Conservation (phyloP, 345 rosid genomes). For the Gossypium sturtianum region DNA sequence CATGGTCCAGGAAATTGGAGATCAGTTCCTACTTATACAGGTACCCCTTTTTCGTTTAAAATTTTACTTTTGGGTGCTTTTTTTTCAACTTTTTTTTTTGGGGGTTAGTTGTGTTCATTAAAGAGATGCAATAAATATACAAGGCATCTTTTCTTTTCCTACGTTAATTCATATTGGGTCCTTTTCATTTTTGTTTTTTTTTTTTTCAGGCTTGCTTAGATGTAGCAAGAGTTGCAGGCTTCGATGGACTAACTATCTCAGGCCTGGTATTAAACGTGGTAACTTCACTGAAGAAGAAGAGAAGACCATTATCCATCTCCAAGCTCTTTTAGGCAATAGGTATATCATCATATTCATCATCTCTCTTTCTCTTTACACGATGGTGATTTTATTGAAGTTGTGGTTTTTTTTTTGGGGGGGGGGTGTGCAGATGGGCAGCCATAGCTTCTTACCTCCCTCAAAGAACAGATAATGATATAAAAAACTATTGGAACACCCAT, state of each 20-base stretch:
- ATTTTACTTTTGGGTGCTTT: background rate
- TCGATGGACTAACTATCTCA: constrained; percentile 91
- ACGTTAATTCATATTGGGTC: background rate
- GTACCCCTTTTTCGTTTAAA: constrained; percentile 26
- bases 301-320: constrained; percentile 92
- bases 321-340: constrained; percentile 97
- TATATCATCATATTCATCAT: constrained; percentile 8
- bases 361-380: background rate
- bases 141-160: background rate
- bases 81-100: background rate
- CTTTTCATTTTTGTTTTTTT: background rate
- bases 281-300: constrained; percentile 81
- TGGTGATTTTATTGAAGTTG: background rate
- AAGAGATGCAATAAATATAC: constrained; percentile 28
- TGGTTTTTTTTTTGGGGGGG: background rate
- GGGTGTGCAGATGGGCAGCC: constrained; percentile 81
- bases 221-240: constrained; percentile 99
- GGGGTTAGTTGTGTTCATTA: constrained; percentile 48
- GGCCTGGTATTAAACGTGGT: constrained; percentile 94
- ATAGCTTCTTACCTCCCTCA: constrained; percentile 97
- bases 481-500: constrained; percentile 93
- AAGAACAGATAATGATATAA: constrained; percentile 91
- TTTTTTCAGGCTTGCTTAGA: constrained; percentile 68
- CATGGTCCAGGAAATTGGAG: constrained; percentile 97
- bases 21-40: constrained; percentile 75